phyloP scores from a whole-genome alignment of 2,329 filamentous ascomycete genomes.

The Cordyceps fumosorosea region DNA sequence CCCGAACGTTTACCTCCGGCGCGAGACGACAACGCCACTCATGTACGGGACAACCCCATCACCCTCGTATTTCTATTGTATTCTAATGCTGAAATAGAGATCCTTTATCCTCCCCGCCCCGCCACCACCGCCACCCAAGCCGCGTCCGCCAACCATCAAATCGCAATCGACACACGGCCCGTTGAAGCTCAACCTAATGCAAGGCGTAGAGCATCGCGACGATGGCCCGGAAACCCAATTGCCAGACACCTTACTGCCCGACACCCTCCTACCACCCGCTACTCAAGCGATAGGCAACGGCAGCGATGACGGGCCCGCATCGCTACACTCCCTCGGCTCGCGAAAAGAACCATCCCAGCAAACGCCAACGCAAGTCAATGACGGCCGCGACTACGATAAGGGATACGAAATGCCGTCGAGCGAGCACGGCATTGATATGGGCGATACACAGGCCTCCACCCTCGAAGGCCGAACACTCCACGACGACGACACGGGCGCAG shows the following conservation, averaged over 20 bases:
- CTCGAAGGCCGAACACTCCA: constrained; percentile 32
- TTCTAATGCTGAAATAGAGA: background rate
- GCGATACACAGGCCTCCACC: constrained; percentile 21
- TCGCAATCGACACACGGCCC: background rate
- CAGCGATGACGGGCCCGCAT: background rate
- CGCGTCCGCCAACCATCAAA: background rate
- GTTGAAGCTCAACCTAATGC: background rate
- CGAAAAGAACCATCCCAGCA: constrained; percentile 40
- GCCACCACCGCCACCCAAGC: background rate
- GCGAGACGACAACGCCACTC: background rate
- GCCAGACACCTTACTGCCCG: constrained; percentile 14
- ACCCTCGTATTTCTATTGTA: background rate
- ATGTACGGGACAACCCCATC: background rate
- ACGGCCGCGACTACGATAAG: constrained; percentile 49
- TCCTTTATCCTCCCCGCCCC: constrained; percentile 1
- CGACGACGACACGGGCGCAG: constrained; percentile 44
- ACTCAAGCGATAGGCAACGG: constrained; percentile 1
- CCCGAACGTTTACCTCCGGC: background rate
- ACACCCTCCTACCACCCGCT: background rate
- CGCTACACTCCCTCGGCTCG: constrained; percentile 5
- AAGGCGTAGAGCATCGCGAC: background rate
- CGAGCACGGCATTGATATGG: constrained; percentile 20
- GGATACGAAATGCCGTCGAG: constrained; percentile 26
- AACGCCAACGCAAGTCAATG: constrained; percentile 51
- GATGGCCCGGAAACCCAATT: constrained; percentile 3